These are phyloP conservation scores for Tetracladium marchalianum DNA, from an alignment of 495 filamentous ascomycete genomes.

Conservation along the genomic window DNA sequence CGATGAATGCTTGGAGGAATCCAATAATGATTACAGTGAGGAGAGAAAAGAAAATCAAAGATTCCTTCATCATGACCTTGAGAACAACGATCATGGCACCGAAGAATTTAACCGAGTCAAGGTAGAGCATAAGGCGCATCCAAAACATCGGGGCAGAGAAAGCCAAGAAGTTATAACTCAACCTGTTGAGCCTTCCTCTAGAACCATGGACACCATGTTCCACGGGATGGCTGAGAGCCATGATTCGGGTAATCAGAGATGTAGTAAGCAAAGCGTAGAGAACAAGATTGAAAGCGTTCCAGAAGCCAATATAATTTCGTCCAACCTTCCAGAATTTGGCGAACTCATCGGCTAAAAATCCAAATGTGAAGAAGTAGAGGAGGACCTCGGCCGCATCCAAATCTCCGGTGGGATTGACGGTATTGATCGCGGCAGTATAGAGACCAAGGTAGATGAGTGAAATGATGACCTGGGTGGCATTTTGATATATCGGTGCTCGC, in stretches of 20 bases:
- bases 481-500: constrained; percentile 87
- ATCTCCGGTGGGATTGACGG: constrained; percentile 66
- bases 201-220: constrained; percentile 26
- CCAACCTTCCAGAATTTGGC: constrained; percentile 91
- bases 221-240: constrained; percentile 57
- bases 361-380: constrained; percentile 83
- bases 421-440: constrained; percentile 88
- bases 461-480: constrained; percentile 73
- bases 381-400: constrained; percentile 77
- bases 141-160: constrained; percentile 96
- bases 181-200: constrained; percentile 58
- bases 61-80: constrained; percentile 99
- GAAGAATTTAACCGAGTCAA: constrained; percentile 92
- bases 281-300: constrained; percentile 85
- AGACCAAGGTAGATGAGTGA: constrained; percentile 73
- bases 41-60: constrained; percentile 94
- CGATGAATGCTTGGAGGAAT: constrained; percentile 93
- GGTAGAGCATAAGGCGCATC: constrained; percentile 83
- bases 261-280: constrained; percentile 69
- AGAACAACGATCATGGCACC: constrained; percentile 95
- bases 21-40: constrained; percentile 76
- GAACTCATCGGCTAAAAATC: constrained; percentile 84
- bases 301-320: constrained; percentile 79
- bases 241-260: constrained; percentile 66
- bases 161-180: constrained; percentile 87